Percentiles rank a stretch among this genome's conserved stretches.
Evolutionary conservation across 2,329 filamentous ascomycete species (phyloP).

Genomic region (Macroventuria anomochaeta): DNA sequence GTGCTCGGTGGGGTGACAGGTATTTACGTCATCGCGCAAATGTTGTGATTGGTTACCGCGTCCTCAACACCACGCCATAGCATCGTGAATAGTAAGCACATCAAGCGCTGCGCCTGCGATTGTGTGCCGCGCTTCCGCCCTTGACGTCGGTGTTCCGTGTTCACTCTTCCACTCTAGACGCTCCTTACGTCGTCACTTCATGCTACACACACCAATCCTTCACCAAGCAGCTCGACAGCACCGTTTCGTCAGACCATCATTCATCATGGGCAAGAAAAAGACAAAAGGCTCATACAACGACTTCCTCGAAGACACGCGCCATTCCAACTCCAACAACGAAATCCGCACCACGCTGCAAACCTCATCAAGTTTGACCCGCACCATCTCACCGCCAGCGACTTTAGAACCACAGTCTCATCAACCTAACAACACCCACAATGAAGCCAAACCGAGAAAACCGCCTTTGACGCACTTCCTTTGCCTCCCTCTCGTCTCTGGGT

Average conservation of each 20-base stretch:
- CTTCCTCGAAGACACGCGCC: slow-evolving; percentile 44
- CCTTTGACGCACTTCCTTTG: slow-evolving; percentile 77
- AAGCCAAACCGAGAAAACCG: slow-evolving; percentile 46
- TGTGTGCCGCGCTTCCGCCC: slow-evolving; percentile 10
- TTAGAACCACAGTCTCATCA: slow-evolving; percentile 9
- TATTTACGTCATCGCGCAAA: slow-evolving; percentile 9
- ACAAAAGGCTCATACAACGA: slow-evolving; percentile 42
- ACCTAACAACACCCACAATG: slow-evolving; percentile 17
- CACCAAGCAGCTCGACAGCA: background rate
- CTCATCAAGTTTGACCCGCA: slow-evolving; percentile 8
- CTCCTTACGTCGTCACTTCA: background rate
- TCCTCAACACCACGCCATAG: slow-evolving; percentile 10
- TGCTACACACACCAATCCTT: slow-evolving; percentile 1
- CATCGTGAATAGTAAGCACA: slow-evolving; percentile 10
- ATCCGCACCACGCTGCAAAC: slow-evolving; percentile 34
- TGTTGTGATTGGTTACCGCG: slow-evolving; percentile 4
- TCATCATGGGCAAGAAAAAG: slow-evolving; percentile 42
- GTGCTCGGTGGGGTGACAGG: slow-evolving; percentile 12
- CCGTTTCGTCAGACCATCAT: background rate
- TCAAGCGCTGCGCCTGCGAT: background rate
- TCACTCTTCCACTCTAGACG: too few relatives aligned
- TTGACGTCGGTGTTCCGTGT: slow-evolving; percentile 10
- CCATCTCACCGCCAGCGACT: slow-evolving; percentile 20
- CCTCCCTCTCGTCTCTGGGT: slow-evolving; percentile 70
- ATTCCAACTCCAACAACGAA: slow-evolving; percentile 36